Evolutionary conservation across 78 protist genomes (phyloP).

Genomic region (Goniomonas avonlea): DNA sequence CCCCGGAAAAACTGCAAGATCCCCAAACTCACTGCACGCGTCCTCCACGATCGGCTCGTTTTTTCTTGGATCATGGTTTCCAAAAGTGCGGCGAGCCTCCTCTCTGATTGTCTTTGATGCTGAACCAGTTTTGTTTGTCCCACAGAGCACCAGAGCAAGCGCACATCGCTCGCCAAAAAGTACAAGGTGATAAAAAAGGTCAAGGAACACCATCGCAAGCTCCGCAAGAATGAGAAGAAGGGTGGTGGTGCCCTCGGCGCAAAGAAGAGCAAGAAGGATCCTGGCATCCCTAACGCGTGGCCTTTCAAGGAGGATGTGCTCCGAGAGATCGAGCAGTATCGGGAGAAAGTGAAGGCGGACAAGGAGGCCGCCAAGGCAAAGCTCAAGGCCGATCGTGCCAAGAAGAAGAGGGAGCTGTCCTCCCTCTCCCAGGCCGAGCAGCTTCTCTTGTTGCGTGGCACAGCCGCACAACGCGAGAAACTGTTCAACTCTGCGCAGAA

Average conservation of each 20-base stretch:
- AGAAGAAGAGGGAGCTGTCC: not conserved
- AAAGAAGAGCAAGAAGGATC: conserved; percentile 75
- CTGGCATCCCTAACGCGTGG: conserved; percentile 81
- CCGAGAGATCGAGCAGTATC: conserved; percentile 36
- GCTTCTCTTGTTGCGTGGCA: too few species aligned
- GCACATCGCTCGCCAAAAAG: conserved; percentile 8
- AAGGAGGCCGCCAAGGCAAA: conserved; percentile 16
- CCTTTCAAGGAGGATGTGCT: conserved; percentile 80
- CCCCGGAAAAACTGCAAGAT: too few species aligned
- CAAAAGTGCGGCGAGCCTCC: too few species aligned
- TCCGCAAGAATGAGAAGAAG: not conserved
- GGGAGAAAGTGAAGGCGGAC: not conserved
- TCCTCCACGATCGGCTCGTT: too few species aligned
- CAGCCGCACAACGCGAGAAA: too few species aligned
- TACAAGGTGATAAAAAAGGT: conserved; percentile 46
- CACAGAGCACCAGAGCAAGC: conserved; percentile 22
- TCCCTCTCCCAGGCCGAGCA: too few species aligned
- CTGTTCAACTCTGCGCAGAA: too few species aligned
- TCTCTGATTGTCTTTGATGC: too few species aligned
- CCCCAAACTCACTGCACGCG: too few species aligned
- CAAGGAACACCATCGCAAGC: conserved; percentile 43
- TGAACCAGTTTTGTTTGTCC: too few species aligned
- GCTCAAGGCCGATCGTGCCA: not conserved
- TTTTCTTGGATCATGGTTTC: too few species aligned
- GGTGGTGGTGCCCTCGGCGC: not conserved